Evolutionary conservation across 495 filamentous ascomycete species (phyloP), one percentile per base, ranked within the genome.

Genomic region (Tuber umbilicatum): DNA sequence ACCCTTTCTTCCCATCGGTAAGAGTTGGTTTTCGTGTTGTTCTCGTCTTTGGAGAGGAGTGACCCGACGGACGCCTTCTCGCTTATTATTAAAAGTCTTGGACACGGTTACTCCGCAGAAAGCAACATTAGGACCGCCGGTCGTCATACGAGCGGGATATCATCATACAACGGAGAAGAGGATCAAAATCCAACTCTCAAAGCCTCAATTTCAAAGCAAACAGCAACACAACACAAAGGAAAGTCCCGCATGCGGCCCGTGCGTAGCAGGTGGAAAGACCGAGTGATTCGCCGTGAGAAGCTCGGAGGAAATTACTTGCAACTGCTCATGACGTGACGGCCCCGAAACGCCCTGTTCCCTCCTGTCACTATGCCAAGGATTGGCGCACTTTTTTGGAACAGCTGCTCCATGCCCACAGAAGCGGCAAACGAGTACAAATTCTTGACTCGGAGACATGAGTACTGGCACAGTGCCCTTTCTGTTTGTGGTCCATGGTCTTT

Each of bases 231-330:
- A 35, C 14, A 64, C 12, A 17, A 64, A 64, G 55, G 55, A 35
- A 64, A 64, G 55, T 64, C 12, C 55, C 55, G 55, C 27, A 64
- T 64, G 55, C 55, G 27, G 31, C 55, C 55, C 55, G 55, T 64
- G 55, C 27, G 55, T 27, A 64, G 17, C 31, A 35, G 10, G 27
- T 14, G 55, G 27, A 31, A 14, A 35, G 35, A 35, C 55, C 55
- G 55, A 64, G 55, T 64, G 55, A 64, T 64, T 64, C 55, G 31
- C 31, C 35, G 55, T 64, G 55, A 64, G 55, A 27, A 64, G 12
- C 55, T 35, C 27, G 55, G 55, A 5, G 55, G 27, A 19, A 17
- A 27, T 7, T 31, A 35, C 55, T 17, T 19, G 17, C 39, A 12
- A 3, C 50, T n/a, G 5, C 55, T 64, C 27, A 17, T 64, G 55